A percentile compares a stretch with the other conserved stretches of the same genome.
These are phyloP conservation scores for Aspergillus pseudoterreus DNA, from an alignment of 2,329 filamentous ascomycete genomes.

Conservation along the genomic window DNA sequence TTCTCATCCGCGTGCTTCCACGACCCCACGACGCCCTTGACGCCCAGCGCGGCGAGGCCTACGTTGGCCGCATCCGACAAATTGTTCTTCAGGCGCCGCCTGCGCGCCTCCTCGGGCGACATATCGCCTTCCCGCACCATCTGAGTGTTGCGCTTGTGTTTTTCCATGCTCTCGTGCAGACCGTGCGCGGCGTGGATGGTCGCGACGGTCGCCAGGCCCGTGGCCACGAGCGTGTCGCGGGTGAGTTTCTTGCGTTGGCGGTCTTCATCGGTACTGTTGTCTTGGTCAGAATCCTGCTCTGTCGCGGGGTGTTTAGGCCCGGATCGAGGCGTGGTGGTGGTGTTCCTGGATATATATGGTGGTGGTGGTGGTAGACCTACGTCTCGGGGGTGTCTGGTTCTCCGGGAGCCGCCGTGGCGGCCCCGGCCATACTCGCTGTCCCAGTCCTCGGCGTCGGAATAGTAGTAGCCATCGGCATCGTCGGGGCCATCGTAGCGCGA, in stretches of 20 bases:
- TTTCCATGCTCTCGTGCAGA: slow-evolving; percentile 61
- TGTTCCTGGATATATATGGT: not conserved
- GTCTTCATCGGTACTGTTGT: slow-evolving; percentile 61
- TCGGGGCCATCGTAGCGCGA: slow-evolving; percentile 26
- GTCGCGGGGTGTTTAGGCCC: slow-evolving; percentile 12
- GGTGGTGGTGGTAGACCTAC: slow-evolving; percentile 35
- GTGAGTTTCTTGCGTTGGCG: slow-evolving; percentile 60
- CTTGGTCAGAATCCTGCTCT: slow-evolving; percentile 49
- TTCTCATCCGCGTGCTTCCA: slow-evolving; percentile 67
- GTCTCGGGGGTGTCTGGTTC: slow-evolving; percentile 39
- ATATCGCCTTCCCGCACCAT: slow-evolving; percentile 63
- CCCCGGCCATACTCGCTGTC: slow-evolving; percentile 11
- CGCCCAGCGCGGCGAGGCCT: slow-evolving; percentile 63
- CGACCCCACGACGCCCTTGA: slow-evolving; percentile 63
- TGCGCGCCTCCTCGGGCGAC: slow-evolving; percentile 58
- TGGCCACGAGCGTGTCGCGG: slow-evolving; percentile 63
- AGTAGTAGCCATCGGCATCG: slow-evolving; percentile 24
- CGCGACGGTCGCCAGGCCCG: slow-evolving; percentile 63
- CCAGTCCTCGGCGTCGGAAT: not conserved
- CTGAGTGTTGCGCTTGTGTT: slow-evolving; percentile 58
- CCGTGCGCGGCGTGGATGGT: slow-evolving; percentile 67
- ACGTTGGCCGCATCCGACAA: slow-evolving; percentile 63
- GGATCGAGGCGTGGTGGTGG: slow-evolving; percentile 4
- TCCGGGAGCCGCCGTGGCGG: slow-evolving; percentile 25
- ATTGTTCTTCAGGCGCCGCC: slow-evolving; percentile 60